Conservation (phyloP, 805 yeast species). For the Sugiyamaella boreocaroliniensis region DNA sequence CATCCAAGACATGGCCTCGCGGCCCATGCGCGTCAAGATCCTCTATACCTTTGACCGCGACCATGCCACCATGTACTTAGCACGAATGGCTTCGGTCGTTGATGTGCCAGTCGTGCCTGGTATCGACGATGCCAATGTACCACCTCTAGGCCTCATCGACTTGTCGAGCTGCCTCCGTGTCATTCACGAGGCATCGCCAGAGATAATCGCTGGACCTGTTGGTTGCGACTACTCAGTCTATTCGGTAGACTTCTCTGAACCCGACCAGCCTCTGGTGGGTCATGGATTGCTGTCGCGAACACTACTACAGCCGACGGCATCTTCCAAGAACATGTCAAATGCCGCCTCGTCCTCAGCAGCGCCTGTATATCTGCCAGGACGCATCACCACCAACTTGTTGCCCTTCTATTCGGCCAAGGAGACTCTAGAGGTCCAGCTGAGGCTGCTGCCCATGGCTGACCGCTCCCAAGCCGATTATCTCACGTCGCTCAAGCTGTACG, state of each 20-base stretch:
- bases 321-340: neutral
- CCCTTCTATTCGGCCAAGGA: constrained; percentile 23
- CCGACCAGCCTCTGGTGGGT: constrained; percentile 34
- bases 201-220: constrained; percentile 26
- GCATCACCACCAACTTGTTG: constrained; percentile 22
- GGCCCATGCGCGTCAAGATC: constrained; percentile 29
- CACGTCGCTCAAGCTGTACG: constrained; percentile 12
- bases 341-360: neutral
- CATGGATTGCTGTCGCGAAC: constrained; percentile 33
- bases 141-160: constrained; percentile 29
- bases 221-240: constrained; percentile 34
- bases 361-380: constrained; percentile 16
- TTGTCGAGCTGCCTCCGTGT: constrained; percentile 30
- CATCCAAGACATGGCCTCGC: constrained; percentile 11
- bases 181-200: constrained; percentile 32
- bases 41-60: constrained; percentile 33
- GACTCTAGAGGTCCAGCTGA: constrained; percentile 26
- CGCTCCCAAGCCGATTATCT: constrained; percentile 13
- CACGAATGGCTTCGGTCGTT: constrained; percentile 23
- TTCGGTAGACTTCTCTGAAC: constrained; percentile 34
- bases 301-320: neutral
- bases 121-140: constrained; percentile 15
- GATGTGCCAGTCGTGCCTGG: constrained; percentile 24
- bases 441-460: constrained; percentile 20
- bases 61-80: constrained; percentile 30